phyloP scores from a whole-genome alignment of 2,329 filamentous ascomycete genomes.

The Didymella segeticola region DNA sequence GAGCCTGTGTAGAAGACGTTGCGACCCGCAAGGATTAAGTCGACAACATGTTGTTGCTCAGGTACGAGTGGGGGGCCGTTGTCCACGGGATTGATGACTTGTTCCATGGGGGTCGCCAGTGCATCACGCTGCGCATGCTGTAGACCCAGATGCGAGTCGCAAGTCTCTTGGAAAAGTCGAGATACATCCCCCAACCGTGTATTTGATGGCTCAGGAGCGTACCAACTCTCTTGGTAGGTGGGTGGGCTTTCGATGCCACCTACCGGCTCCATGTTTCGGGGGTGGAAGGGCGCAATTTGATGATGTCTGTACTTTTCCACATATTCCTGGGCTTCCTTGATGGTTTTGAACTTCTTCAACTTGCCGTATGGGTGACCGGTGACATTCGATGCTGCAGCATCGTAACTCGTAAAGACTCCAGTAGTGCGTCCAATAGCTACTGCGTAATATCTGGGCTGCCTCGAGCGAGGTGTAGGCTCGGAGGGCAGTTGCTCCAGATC shows the following conservation, averaged over 20 bases:
- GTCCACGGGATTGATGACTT: not conserved
- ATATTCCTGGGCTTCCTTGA: not conserved
- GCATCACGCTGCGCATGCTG: too few species aligned
- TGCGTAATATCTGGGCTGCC: not conserved
- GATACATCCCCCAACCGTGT: too few species aligned
- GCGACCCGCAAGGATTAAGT: slow-evolving; percentile 57
- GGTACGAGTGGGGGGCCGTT: slow-evolving; percentile 47
- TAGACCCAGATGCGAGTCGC: too few species aligned
- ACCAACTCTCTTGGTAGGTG: too few species aligned
- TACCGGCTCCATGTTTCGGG: too few species aligned
- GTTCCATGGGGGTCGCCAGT: not conserved
- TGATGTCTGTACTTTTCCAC: not conserved
- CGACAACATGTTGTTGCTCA: slow-evolving; percentile 59
- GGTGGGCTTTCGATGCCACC: too few species aligned
- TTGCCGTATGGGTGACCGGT: not conserved
- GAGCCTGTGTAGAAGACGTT: slow-evolving; percentile 72
- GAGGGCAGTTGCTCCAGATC: not conserved
- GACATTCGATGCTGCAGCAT: not conserved
- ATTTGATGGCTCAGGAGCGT: too few species aligned
- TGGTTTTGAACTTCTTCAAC: not conserved
- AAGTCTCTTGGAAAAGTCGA: too few species aligned
- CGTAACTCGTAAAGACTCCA: not conserved
- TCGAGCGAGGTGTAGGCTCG: not conserved
- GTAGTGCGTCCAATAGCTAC: not conserved
- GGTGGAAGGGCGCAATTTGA: too few species aligned